Conservation (phyloP, 192 early-diverging fungal species). For the Linnemannia schmuckeri region DNA sequence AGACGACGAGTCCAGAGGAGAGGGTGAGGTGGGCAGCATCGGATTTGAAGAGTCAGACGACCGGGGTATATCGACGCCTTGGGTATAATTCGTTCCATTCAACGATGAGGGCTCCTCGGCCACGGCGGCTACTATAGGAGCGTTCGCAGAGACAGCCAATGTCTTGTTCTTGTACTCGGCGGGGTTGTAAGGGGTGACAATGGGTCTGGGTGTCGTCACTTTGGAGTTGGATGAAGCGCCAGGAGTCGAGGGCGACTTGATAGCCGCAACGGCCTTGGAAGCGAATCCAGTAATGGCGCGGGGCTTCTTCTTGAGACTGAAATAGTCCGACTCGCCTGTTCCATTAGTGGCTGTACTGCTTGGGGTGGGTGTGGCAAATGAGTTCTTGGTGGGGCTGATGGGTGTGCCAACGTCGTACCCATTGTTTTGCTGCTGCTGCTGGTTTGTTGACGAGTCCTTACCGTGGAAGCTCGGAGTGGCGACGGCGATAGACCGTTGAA, state of each 20-base stretch:
- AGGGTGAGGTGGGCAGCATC: neutral
- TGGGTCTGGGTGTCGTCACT: constrained; percentile 16
- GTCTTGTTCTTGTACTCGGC: constrained; percentile 46
- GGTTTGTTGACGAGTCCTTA: neutral
- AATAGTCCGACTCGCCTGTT: constrained; percentile 30
- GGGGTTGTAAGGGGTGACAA: constrained; percentile 53
- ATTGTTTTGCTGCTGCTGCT: neutral
- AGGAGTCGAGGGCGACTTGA: constrained; percentile 35
- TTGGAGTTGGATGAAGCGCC: neutral
- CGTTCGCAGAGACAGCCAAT: constrained; percentile 14
- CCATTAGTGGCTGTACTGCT: neutral
- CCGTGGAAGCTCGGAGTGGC: constrained; percentile 44
- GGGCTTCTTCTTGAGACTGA: constrained; percentile 40
- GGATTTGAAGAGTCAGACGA: constrained; percentile 14
- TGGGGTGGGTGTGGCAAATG: constrained; percentile 23
- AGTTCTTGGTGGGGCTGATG: constrained; percentile 14
- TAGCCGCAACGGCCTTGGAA: constrained; percentile 49
- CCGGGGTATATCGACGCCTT: constrained; percentile 12
- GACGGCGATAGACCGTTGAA: constrained; percentile 48
- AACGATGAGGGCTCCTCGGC: neutral
- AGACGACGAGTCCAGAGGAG: neutral
- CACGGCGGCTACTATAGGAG: neutral
- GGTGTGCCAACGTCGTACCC: neutral
- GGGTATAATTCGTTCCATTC: neutral
- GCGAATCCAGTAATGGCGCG: constrained; percentile 36